Evolutionary conservation across 2,329 filamentous ascomycete genomes (phyloP).

Genomic region (Rhinocladiella mackenziei): DNA sequence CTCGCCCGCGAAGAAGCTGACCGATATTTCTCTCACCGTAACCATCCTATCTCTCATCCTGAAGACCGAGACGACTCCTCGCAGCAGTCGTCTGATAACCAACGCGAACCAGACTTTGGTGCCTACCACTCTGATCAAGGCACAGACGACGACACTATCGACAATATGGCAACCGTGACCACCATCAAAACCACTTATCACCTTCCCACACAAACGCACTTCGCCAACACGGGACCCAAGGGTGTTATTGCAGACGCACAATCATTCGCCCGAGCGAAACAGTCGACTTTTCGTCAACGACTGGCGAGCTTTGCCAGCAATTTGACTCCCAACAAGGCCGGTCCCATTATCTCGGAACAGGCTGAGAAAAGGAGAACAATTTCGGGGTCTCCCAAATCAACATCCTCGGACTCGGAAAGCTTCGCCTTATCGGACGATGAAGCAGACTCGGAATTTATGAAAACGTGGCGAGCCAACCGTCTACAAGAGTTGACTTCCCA

Average conservation of each 20-base stretch:
- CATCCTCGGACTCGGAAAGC: constrained; percentile 24
- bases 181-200: constrained; percentile 40
- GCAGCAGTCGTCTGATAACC: constrained; percentile 21
- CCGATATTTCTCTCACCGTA: constrained; percentile 39
- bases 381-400: constrained; percentile 20
- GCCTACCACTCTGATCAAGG: constrained; percentile 30
- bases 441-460: constrained; percentile 54
- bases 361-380: constrained; percentile 24
- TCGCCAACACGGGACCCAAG: constrained; percentile 50
- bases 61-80: constrained; percentile 38
- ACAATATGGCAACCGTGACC: constrained; percentile 33
- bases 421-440: constrained; percentile 34
- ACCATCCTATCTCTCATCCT: constrained; percentile 38
- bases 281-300: constrained; percentile 45
- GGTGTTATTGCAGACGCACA: constrained; percentile 51
- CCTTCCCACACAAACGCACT: constrained; percentile 44
- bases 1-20: constrained; percentile 47
- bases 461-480: constrained; percentile 77
- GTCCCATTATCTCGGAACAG: constrained; percentile 25
- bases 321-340: constrained; percentile 14
- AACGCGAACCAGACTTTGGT: constrained; percentile 16
- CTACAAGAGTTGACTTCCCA: constrained; percentile 68
- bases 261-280: constrained; percentile 47
- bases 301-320: constrained; percentile 29
- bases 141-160: constrained; percentile 35